Conservation (phyloP, 1,284 basidiomycete genomes). For the Rhodotorula sp. region DNA sequence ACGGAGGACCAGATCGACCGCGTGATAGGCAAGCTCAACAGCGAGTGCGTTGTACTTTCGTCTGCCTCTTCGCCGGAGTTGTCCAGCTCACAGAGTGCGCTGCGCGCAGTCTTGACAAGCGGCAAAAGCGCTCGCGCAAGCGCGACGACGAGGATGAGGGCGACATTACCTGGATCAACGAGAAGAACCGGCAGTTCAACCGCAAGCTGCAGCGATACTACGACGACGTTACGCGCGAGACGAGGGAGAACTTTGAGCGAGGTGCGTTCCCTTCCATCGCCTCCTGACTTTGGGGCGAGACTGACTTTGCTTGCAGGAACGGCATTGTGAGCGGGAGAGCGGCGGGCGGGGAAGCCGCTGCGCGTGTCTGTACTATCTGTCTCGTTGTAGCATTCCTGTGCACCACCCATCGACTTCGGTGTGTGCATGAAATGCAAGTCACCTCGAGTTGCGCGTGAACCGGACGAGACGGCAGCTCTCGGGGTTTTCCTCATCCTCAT, state of each 20-base stretch:
- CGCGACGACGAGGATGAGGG: conserved; percentile 86
- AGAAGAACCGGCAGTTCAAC: conserved; percentile 97
- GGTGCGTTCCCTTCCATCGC: conserved; percentile 60
- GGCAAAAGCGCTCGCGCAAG: conserved; percentile 81
- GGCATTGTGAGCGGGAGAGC: neutral
- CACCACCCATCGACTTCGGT: too few species aligned
- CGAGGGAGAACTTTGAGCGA: conserved; percentile 91
- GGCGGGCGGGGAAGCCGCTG: too few species aligned
- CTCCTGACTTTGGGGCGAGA: neutral
- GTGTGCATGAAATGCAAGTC: neutral
- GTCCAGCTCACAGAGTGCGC: too few species aligned
- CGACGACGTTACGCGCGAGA: conserved; percentile 78
- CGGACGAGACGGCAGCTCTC: neutral
- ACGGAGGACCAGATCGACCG: conserved; percentile 91
- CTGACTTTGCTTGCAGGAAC: neutral
- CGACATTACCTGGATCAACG: conserved; percentile 99
- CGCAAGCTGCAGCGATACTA: conserved; percentile 98
- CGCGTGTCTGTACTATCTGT: neutral
- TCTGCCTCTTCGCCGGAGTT: neutral
- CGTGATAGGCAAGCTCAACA: conserved; percentile 86
- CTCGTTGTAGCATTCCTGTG: neutral
- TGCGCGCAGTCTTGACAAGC: conserved; percentile 71
- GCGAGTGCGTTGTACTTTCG: conserved; percentile 68
- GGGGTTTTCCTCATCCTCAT: neutral
- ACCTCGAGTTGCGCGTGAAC: neutral